A percentile compares a stretch with the other conserved stretches of the same genome.
phyloP scores from a whole-genome alignment of 257 asterid genomes.

The Nicotiana attenuata region DNA sequence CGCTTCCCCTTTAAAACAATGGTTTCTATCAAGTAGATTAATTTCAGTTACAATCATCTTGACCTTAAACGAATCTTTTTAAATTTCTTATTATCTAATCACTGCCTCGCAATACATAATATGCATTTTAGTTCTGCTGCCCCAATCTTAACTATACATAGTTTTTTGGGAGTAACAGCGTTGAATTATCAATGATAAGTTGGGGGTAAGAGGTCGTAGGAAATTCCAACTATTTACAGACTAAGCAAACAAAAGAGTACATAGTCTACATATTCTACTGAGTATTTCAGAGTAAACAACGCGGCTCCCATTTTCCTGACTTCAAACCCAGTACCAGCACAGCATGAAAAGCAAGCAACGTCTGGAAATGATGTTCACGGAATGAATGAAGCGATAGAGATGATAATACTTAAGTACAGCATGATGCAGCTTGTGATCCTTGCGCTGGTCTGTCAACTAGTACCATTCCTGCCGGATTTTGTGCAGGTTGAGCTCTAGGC shows the following conservation, averaged over 20 bases:
- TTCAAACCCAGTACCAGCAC: not conserved
- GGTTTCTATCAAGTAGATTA: not conserved
- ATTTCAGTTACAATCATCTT: not conserved
- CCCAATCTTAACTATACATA: not conserved
- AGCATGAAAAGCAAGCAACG: not conserved
- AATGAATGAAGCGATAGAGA: not conserved
- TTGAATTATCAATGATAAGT: not conserved
- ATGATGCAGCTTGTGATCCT: constrained; percentile 50
- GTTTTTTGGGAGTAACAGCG: not conserved
- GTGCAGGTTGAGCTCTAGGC: constrained; percentile 67
- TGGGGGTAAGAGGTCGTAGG: not conserved
- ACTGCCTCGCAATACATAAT: not conserved
- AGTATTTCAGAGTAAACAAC: not conserved
- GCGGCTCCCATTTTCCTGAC: not conserved
- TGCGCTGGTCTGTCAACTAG: constrained; percentile 62
- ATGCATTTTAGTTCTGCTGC: not conserved
- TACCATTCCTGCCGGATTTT: constrained; percentile 73
- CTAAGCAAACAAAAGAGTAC: not conserved
- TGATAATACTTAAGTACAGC: constrained; percentile 39
- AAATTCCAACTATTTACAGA: not conserved
- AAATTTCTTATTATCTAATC: not conserved
- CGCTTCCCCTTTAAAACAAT: no score
- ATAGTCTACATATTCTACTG: not conserved
- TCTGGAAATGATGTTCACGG: not conserved
- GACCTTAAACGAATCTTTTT: not conserved